Base-by-base conservation (phyloP, 192 early-diverging fungal species). In the Dimargaris xerosporica region DNA sequence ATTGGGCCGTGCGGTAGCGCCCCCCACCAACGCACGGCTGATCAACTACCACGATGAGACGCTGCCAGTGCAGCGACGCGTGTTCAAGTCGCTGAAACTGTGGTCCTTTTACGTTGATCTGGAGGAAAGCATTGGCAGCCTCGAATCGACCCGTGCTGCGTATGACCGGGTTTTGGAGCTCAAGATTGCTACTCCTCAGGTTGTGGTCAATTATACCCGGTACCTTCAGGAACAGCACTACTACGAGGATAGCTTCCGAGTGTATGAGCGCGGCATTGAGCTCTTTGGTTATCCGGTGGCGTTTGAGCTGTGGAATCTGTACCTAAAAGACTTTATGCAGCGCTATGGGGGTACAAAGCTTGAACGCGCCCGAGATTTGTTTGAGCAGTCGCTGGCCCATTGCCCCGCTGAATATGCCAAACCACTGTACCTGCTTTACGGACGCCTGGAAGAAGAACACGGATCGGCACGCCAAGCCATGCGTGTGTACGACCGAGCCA, bases 261-360 rank as follows among this genome's bases (percentile, higher is more conserved):
- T 89, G 5, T 99, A 92, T 66, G 96, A 99, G 68, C 86, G 91
- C 62, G 96, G 94, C 11, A 92, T 99, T 66, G 88, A 91, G 15
- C 69, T 85, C n/a, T 98, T 99, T 67, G 92, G 92, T 19, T 96
- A 88, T 68, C 94, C 96, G 0, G 88, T 96, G 60, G 93, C 96
- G 0, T 88, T 93, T 68, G 96, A 99, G 64, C 77, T 99, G 45
- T 99, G 96, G 96, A 94, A 89, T 70, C 74, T 94, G 23, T 99
- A 99, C 75, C 73, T 99, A 52, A 73, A 78, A 16, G 85, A 86
- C 65, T 97, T 98, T 63, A 74, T 92, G 26, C 67, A 68, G 17
- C 88, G 94, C 39, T 95, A 92, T 70, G 86, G 81, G n/a, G 90
- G 86, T 31, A 65, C 79, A 3, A 88, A 93, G 66, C 66, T 96